Conservation (phyloP, 2,329 filamentous ascomycete species). For the Blastomyces percursus region DNA sequence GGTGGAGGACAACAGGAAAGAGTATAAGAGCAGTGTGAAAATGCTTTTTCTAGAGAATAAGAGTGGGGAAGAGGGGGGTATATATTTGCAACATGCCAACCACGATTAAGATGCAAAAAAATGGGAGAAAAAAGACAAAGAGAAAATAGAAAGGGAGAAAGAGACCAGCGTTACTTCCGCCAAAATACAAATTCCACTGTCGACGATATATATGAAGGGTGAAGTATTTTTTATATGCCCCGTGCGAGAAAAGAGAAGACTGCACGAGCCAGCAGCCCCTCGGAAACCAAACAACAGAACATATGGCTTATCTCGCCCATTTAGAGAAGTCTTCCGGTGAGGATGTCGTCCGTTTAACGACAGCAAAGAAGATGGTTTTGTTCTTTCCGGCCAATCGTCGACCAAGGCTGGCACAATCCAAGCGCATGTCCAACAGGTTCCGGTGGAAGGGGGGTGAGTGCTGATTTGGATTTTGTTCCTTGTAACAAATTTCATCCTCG, state of each 20-base stretch:
- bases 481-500: not conserved
- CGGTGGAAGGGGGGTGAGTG: not conserved
- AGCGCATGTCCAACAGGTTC: not conserved
- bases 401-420: not conserved
- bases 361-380: not conserved
- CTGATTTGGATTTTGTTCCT: not conserved
- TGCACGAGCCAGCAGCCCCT: not conserved
- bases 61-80: not conserved
- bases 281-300: not conserved
- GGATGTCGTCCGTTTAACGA: not conserved
- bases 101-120: not conserved
- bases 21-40: not conserved
- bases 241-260: slow-evolving; percentile 6
- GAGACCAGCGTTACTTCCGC: not conserved
- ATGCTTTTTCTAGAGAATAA: not conserved
- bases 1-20: not conserved
- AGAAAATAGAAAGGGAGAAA: not conserved
- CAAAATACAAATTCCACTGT: slow-evolving; percentile 3
- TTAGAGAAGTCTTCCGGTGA: not conserved
- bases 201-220: slow-evolving; percentile 4
- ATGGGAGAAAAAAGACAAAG: too few species aligned
- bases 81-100: not conserved
- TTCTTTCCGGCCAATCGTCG: not conserved
- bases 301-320: not conserved
- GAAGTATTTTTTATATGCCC: not conserved